Evolutionary conservation across 441 rosid species (phyloP), one percentile per base, ranked within the genome.

Genomic region (Gossypium trilobum): DNA sequence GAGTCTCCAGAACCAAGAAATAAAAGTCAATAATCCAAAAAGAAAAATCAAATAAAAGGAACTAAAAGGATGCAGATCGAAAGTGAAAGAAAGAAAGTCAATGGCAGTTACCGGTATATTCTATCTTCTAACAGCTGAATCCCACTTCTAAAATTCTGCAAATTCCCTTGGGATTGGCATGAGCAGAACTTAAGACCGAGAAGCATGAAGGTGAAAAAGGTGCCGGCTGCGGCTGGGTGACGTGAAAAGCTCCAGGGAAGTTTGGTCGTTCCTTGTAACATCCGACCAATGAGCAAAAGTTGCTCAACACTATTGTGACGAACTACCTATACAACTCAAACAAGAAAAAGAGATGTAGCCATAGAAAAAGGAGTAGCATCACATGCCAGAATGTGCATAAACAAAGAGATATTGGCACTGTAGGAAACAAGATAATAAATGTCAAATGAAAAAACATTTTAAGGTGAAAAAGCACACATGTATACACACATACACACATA

Each of bases 191-290:
- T 95, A 71, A 93, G 87, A 68, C 99, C 99, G 75, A 95, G 92
- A 82, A 90, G 97, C 99, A 95, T 95, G 80, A 91, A 65, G 27
- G 98, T 92, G 79, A 95, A 95, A 80, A 95, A 95, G 70, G 97
- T 90, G 75, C 99, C 99, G 68, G 92, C 80, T 33, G 98, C 98
- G 60, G 97, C 97, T 66, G 99, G 99, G 87, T 95, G 99, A 73
- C 75, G 91, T 52, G 97, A 88, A 86, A 93, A 95, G 81, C 82
- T 92, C 99, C 98, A 93, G 33, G 92, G 91, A 31, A 83, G 81
- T 80, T 78, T 86, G 73, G 93, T 86, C 55, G 95, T 89, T 79
- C 97, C 95, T 85, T 93, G 99, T 65, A 93, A 83, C 86, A 95
- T 80, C 74, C 98, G 92, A 67, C 96, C 96, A 62, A 93, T 84